Evolutionary conservation across 2,329 filamentous ascomycete species (phyloP), one percentile per base, ranked within the genome.

Genomic region (Hymenotorrendiella dingleyae): DNA sequence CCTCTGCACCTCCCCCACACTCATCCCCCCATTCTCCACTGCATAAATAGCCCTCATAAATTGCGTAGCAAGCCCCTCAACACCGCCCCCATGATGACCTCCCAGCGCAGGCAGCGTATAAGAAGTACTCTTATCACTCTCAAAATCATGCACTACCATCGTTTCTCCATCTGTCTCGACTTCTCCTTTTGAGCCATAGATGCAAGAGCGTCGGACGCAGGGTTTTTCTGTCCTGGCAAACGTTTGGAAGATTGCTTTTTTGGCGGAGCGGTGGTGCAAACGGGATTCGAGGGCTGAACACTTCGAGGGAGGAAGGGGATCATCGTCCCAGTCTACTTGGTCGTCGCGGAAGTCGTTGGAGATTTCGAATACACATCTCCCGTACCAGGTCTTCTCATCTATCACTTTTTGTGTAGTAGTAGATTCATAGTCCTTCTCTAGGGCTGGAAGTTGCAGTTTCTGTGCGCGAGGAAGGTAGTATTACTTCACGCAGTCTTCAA

Each of bases 321-420:
- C 81, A 33, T 94, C 86, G 10, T 89, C 84, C 89, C 91, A 97
- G 4, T 76, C 80, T 39, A 97, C 76, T 63, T 97, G 91, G 57
- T 97, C 88, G 62, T 98, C 93, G 57, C 82, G 86, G 32, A 97
- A 93, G 57, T 94, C 82, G 65, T 97, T 98, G 65, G 94, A 89
- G 4, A 82, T 72, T 61, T 96, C 93, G 66, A 82, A 97, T 1
- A 97, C 93, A 60, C 93, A 98, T 14, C 91, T 80, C 0, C 93
- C 93, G 59, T 89, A 97, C 88, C 89, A 84, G 51, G 82, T 82
- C 8, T 72, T 67, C 57, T 80, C 75, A 39, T 78, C 71, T 17
- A 66, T 53, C 6, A 71, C 56, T 20, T 56, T 56, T 2, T 51
- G 48, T 8, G 51, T 42, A 2, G 66, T 39, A 14, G 69, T 70